Evolutionary conservation across 129 eudicot species (phyloP).

Genomic region (Chrysanthemum lavandulifolium): DNA sequence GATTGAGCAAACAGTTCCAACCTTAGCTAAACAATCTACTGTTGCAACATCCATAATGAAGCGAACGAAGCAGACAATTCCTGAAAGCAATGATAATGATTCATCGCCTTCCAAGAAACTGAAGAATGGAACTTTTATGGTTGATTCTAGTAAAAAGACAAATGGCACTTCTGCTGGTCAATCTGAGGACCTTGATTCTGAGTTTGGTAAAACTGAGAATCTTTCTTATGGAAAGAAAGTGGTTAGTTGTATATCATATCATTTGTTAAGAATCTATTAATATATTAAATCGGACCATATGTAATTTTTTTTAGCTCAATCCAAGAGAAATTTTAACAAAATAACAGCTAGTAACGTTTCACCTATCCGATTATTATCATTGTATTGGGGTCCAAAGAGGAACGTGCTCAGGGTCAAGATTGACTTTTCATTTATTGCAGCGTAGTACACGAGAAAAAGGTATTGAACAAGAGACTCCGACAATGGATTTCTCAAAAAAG

Average conservation of each 20-base stretch:
- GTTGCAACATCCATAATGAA: constrained; percentile 28
- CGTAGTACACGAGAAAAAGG: constrained; percentile 39
- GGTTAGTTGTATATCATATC: constrained; percentile 41
- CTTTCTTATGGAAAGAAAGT: constrained; percentile 44
- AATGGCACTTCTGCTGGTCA: constrained; percentile 26
- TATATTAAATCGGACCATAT: not conserved
- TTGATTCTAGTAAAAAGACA: constrained; percentile 23
- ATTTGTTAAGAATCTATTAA: not conserved
- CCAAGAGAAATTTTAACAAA: not conserved
- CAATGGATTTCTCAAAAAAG: constrained; percentile 17
- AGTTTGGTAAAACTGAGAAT: constrained; percentile 35
- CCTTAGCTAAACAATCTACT: constrained; percentile 27
- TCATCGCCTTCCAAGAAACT: constrained; percentile 32
- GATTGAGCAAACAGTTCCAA: constrained; percentile 30
- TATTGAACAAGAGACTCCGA: constrained; percentile 11
- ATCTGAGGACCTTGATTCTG: constrained; percentile 19
- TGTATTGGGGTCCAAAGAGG: too few species aligned
- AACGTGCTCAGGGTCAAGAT: not conserved
- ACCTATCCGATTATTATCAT: too few species aligned
- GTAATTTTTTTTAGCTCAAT: not conserved
- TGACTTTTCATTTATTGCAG: constrained; percentile 35
- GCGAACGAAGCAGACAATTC: constrained; percentile 27
- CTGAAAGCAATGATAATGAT: constrained; percentile 7
- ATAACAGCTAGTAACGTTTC: too few species aligned
- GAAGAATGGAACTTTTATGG: constrained; percentile 30